phyloP scores from a whole-genome alignment of 2,329 filamentous ascomycete genomes.

The Nemania diffusa region DNA sequence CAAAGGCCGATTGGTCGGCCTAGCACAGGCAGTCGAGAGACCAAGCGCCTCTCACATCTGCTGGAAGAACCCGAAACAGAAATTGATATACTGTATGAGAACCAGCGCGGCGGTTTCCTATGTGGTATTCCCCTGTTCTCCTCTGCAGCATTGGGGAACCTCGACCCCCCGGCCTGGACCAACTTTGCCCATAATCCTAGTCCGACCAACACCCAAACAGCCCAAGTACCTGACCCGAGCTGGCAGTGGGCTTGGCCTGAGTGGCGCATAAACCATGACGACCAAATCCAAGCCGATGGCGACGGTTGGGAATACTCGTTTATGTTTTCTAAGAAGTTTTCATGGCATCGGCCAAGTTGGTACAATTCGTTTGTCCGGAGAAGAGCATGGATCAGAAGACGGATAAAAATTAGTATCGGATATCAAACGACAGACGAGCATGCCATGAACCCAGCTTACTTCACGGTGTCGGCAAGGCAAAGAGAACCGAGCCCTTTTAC shows the following conservation, averaged over 20 bases:
- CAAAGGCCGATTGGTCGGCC: constrained; percentile 13
- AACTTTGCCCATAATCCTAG: constrained; percentile 72
- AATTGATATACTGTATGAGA: constrained; percentile 94
- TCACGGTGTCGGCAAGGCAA: constrained; percentile 71
- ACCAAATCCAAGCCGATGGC: constrained; percentile 75
- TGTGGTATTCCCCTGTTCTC: constrained; percentile 94
- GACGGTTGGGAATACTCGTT: constrained; percentile 98
- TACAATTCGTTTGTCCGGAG: constrained; percentile 95
- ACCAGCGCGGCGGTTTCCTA: constrained; percentile 89
- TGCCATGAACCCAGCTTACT: constrained; percentile 80
- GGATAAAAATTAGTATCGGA: constrained; percentile 69
- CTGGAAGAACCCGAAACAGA: constrained; percentile 58
- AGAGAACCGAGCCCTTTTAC: constrained; percentile 54
- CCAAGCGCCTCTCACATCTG: constrained; percentile 17
- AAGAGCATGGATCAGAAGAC: constrained; percentile 85
- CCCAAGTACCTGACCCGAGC: constrained; percentile 91
- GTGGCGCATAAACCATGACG: constrained; percentile 76
- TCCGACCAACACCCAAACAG: constrained; percentile 78
- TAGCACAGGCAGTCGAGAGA: constrained; percentile 1
- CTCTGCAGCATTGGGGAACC: constrained; percentile 80
- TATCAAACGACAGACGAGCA: constrained; percentile 66
- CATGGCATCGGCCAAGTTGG: constrained; percentile 92
- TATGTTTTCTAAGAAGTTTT: constrained; percentile 77
- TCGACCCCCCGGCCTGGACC: constrained; percentile 90
- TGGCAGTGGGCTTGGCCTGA: constrained; percentile 88